Evolutionary conservation across 2,329 filamentous ascomycete genomes (phyloP), one percentile per base, ranked within the genome.

Genomic region (Fusarium subtropicale): DNA sequence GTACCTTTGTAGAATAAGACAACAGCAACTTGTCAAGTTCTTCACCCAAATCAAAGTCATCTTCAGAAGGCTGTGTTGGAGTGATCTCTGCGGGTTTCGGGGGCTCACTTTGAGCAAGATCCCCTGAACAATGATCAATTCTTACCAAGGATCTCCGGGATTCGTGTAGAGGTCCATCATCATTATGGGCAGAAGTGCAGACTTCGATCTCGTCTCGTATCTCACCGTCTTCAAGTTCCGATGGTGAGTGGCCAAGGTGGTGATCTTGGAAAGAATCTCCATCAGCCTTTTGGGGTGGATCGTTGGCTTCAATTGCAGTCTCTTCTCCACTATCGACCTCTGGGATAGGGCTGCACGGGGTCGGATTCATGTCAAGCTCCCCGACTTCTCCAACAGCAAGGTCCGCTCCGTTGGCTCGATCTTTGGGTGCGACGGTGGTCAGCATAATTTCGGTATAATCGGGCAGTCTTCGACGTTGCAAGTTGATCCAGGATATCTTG

Each of bases 351-450:
- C 16, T 15, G 4, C 18, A 12, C 4, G 26, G 12, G 12, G 16
- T 0, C 22, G 22, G 12, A 26, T 22, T 11, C 10, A 10, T 22
- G 10, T 4, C 22, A 7, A 3, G 18, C 18, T 50, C 31, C 20
- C 12, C 26, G 7, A 9, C 5, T 9, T 3, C 24, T 5, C 3
- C 26, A 18, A 44, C 12, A 2, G 4, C 6, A 1, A 7, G 2
- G 12, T 2, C 13, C 9, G 4, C 1, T 8, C 7, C 18, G 10
- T 41, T 30, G 12, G 1, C 0, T 45, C 3, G 38, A 3, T 5
- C 3, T 1, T 4, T 2, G 4, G 18, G 5, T 20, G 7, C 5
- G 6, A 12, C 9, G 4, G 13, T 8, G 3, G 2, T 2, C 11
- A 12, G 13, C 20, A 13, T 3, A 9, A 33, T 22, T 4, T 34